Evolutionary conservation across 73 alveolate genomes (phyloP).

Genomic region (Blepharisma japonicum): DNA sequence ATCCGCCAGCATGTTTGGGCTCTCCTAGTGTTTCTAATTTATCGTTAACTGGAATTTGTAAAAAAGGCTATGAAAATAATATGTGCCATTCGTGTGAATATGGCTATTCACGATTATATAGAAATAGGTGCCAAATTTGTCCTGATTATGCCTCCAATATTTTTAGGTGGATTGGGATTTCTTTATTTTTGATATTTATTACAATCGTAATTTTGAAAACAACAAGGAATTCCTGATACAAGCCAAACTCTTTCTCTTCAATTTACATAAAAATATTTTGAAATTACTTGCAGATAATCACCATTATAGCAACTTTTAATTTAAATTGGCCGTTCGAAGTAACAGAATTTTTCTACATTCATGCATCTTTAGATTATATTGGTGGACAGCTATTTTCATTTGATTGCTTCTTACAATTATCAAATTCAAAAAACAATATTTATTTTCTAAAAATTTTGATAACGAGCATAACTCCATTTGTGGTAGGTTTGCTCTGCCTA

Average conservation of each 20-base stretch:
- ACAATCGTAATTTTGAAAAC: conserved; percentile 32
- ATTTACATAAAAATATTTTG: conserved; percentile 11
- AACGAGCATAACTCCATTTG: conserved; percentile 36
- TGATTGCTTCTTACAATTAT: conserved; percentile 45
- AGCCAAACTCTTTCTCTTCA: conserved; percentile 36
- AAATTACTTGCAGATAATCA: not conserved
- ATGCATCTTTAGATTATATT: conserved; percentile 14
- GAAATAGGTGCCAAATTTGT: conserved; percentile 46
- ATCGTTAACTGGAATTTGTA: conserved; percentile 60
- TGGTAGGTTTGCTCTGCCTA: conserved; percentile 2
- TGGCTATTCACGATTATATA: conserved; percentile 59
- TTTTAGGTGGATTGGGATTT: not conserved
- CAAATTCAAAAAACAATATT: conserved; percentile 17
- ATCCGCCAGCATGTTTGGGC: conserved; percentile 53
- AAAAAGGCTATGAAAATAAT: conserved; percentile 57
- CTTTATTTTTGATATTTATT: not conserved
- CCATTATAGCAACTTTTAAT: not conserved
- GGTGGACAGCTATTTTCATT: conserved; percentile 38
- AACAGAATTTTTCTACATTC: conserved; percentile 12
- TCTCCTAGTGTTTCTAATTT: conserved; percentile 28
- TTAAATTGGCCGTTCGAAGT: conserved; percentile 28
- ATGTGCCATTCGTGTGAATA: conserved; percentile 64
- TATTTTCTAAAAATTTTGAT: conserved; percentile 34
- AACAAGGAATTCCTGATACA: conserved; percentile 29
- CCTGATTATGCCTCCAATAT: conserved; percentile 31